Percentiles rank a stretch among this genome's conserved stretches.
These are phyloP conservation scores for Buxus sempervirens DNA, from an alignment of 164 flowering plant species.

Conservation along the genomic window DNA sequence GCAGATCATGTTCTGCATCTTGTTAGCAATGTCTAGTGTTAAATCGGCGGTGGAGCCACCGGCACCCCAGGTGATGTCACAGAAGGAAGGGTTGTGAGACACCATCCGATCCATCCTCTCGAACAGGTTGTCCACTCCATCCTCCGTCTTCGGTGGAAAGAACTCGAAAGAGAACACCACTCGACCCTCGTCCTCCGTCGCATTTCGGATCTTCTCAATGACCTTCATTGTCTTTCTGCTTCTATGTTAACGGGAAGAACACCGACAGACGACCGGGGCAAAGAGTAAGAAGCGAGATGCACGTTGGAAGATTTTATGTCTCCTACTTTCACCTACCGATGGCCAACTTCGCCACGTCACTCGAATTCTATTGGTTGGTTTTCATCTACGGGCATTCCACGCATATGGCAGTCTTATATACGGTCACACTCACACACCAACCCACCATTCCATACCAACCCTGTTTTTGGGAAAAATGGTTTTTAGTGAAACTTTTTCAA, in stretches of 20 bases:
- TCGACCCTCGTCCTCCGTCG: constrained; percentile 31
- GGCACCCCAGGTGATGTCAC: constrained; percentile 99
- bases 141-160: constrained; percentile 95
- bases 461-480: not conserved
- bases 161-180: constrained; percentile 89
- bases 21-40: constrained; percentile 80
- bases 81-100: constrained; percentile 77
- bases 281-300: too few species aligned
- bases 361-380: not conserved
- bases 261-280: not conserved
- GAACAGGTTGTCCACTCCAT: constrained; percentile 88
- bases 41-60: constrained; percentile 97
- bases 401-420: too few species aligned
- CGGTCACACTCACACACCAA: not conserved
- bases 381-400: not conserved
- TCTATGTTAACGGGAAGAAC: not conserved
- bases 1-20: constrained; percentile 91
- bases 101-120: constrained; percentile 97
- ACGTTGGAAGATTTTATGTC: too few species aligned
- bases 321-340: too few species aligned
- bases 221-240: constrained; percentile 64
- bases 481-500: too few species aligned
- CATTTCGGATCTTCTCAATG: constrained; percentile 69
- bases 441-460: not conserved
- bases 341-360: too few species aligned